Evolutionary conservation across 2,329 filamentous ascomycete species (phyloP), one percentile per base, ranked within the genome.

Genomic region (Microsporum audouinii): DNA sequence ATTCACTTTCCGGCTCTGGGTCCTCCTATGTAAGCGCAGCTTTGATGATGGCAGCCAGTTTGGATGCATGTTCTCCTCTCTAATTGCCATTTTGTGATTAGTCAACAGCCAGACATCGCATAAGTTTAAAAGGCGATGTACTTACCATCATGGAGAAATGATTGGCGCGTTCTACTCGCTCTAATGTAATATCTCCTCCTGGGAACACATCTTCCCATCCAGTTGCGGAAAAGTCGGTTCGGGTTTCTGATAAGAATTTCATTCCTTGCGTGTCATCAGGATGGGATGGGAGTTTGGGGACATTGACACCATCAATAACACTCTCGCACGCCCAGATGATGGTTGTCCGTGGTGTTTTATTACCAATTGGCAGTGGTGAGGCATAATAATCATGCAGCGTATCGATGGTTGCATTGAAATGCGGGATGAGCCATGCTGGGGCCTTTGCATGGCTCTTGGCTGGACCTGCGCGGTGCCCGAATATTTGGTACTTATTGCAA

Each of bases 351-450:
- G 36, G 57, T 7, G 17, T 36, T 36, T 45, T 47, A 65, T 45
- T 47, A 65, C 45, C 45, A 3, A 17, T 10, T 14, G 45, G 17
- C 6, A 55, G 60, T 61, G 65, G 70, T 60, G 62, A 68, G 34
- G 65, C 69, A 45, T 69, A 68, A 65, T 81, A 81, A 33, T 73
- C 73, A 51, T 78, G 76, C 43, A 81, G 69, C 0, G 75, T 71
- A 58, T 77, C 74, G 64, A 81, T 79, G 63, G 75, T 76, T 33
- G 79, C 78, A 31, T 76, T 67, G 70, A 82, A 82, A 67, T 82
- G 79, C 23, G 78, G 77, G 2, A 79, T 72, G 33, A 82, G 71
- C 78, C 78, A 81, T 47, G 72, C 72, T 0, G 79, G 39, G 4
- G 39, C 39, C 39, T 43, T 43, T 5, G 79, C 4, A 75, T 73